phyloP scores from a whole-genome alignment of 495 filamentous ascomycete genomes.

The Xanthoparmelia taractica region DNA sequence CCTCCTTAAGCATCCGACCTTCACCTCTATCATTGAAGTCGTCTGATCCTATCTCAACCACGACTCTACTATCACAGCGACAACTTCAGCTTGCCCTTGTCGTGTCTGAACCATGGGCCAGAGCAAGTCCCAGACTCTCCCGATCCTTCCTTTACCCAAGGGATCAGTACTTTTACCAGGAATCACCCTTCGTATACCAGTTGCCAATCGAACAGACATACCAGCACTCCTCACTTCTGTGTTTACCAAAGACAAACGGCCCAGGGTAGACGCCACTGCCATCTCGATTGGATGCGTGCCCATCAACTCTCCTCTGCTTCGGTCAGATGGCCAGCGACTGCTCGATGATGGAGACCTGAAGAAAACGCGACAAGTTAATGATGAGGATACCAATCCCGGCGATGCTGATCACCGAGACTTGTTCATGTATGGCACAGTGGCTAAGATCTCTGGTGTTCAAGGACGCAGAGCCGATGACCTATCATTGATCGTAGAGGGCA shows the following conservation, averaged over 20 bases:
- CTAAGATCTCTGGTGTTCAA: slow-evolving; percentile 77
- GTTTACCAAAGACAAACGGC: slow-evolving; percentile 56
- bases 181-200: slow-evolving; percentile 64
- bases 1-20: neutral
- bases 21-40: too few species aligned
- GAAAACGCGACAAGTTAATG: slow-evolving; percentile 26
- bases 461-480: slow-evolving; percentile 71
- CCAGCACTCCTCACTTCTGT: slow-evolving; percentile 71
- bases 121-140: slow-evolving; percentile 47
- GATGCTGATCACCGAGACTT: slow-evolving; percentile 61
- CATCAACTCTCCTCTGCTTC: slow-evolving; percentile 60
- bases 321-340: slow-evolving; percentile 60
- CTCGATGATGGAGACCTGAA: slow-evolving; percentile 43
- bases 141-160: slow-evolving; percentile 68
- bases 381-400: slow-evolving; percentile 45
- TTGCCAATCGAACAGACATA: slow-evolving; percentile 73
- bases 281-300: slow-evolving; percentile 79
- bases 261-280: slow-evolving; percentile 53
- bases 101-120: slow-evolving; percentile 26
- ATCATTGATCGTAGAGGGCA: slow-evolving; percentile 76
- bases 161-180: slow-evolving; percentile 74
- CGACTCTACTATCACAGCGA: neutral
- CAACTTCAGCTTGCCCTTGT: neutral
- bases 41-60: neutral
- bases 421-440: slow-evolving; percentile 67